Base-by-base conservation (phyloP, 768 basidiomycete species). In the Krasilnikovozyma curviuscula region DNA sequence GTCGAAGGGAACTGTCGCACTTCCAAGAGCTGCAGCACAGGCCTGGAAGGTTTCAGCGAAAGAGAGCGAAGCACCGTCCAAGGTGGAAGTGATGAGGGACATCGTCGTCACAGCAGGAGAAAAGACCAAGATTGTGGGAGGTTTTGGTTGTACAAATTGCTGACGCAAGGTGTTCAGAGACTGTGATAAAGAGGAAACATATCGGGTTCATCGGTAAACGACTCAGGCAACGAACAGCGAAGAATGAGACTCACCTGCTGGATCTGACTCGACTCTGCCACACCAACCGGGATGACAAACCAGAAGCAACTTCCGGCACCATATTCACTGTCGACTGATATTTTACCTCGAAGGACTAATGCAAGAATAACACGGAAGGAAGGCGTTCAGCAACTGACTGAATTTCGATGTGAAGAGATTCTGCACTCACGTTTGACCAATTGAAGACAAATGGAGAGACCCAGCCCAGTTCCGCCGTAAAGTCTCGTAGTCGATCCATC, bases 381-480 rank as follows among this genome's bases (percentile, higher is more conserved):
- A n/a, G n/a, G n/a, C n/a, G n/a, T n/a, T n/a, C n/a, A n/a, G n/a
- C n/a, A n/a, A n/a, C n/a, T n/a, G n/a, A n/a, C n/a, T n/a, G n/a
- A n/a, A n/a, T n/a, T n/a, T n/a, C n/a, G n/a, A n/a, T n/a, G n/a
- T n/a, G n/a, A n/a, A n/a, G n/a, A n/a, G n/a, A n/a, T n/a, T n/a
- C n/a, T n/a, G n/a, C n/a, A n/a, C n/a, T n/a, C 77, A n/a, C 80
- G 69, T 56, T 78, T 78, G 39, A 80, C 78, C 29, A 82, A 65
- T 54, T 79, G 76, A 13, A 77, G 71, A 7, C 78, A 80, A 54
- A 82, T 82, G 6, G 77, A 79, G 21, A 81, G 64, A 18, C 80
- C 80, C 8, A 82, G 61, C 9, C 80, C 80, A n/a, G 79, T 81
- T 2, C 80, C 80, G 39, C 80, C 80, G 57, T 79, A 81, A 7